phyloP scores from a whole-genome alignment of 1,139 yeast species.

The Hemisphaericaspora xylofermentans region DNA sequence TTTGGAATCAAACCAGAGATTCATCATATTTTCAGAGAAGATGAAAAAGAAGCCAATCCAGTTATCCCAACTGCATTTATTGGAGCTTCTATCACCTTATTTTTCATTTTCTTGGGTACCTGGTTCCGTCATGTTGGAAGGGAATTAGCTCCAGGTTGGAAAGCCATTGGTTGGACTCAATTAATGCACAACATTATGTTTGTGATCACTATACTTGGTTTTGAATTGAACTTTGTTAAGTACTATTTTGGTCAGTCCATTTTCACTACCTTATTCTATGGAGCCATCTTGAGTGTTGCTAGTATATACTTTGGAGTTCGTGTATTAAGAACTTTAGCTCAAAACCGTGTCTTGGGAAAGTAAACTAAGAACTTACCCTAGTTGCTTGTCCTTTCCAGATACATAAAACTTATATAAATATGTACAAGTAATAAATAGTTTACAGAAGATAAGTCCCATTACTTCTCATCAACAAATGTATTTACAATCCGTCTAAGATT shows the following conservation, averaged over 20 bases:
- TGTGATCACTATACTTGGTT: slow-evolving; percentile 50
- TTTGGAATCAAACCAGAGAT: slow-evolving; percentile 64
- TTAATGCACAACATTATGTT: slow-evolving; percentile 45
- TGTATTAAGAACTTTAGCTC: slow-evolving; percentile 42
- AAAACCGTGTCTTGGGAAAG: slow-evolving; percentile 34
- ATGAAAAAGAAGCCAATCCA: slow-evolving; percentile 55
- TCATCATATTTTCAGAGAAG: slow-evolving; percentile 60
- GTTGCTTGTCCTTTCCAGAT: neutral
- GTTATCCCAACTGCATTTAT: slow-evolving; percentile 56
- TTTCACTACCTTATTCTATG: slow-evolving; percentile 62
- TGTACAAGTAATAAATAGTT: slow-evolving; percentile 4
- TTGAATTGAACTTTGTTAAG: slow-evolving; percentile 62
- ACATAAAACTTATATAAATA: slow-evolving; percentile 3
- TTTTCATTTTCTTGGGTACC: slow-evolving; percentile 42
- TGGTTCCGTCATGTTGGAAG: slow-evolving; percentile 52
- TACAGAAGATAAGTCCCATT: too few species aligned
- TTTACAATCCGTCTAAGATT: slow-evolving; percentile 57
- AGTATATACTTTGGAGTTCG: slow-evolving; percentile 68
- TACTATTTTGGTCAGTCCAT: slow-evolving; percentile 74
- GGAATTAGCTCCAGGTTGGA: slow-evolving; percentile 39
- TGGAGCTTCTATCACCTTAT: slow-evolving; percentile 39
- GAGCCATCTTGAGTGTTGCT: slow-evolving; percentile 52
- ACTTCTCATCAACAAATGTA: slow-evolving; percentile 26
- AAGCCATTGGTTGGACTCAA: slow-evolving; percentile 27
- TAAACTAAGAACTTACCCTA: slow-evolving; percentile 4